phyloP scores from a whole-genome alignment of 768 basidiomycete genomes.

The Termitomyces sp. region DNA sequence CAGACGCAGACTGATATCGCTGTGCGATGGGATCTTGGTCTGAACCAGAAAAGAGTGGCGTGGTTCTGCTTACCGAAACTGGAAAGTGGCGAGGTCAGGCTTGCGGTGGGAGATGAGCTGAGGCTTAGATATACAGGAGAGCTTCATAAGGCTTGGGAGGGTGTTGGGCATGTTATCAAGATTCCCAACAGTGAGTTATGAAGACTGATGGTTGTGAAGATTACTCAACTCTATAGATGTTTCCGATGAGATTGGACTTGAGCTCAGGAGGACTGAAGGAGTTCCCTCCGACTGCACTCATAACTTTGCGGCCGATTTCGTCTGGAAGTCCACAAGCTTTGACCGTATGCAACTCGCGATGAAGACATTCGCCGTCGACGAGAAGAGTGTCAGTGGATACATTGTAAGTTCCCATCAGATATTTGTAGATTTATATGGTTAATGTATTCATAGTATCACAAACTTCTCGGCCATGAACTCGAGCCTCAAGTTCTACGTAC shows the following conservation, averaged over 20 bases:
- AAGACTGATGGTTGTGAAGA: no score
- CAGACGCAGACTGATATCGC: slow-evolving; percentile 98
- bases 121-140: slow-evolving; percentile 87
- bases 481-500: slow-evolving; percentile 90
- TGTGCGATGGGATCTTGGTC: slow-evolving; percentile 94
- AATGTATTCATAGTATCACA: slow-evolving; percentile 74
- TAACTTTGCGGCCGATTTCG: slow-evolving; percentile 97
- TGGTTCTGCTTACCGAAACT: slow-evolving; percentile 97
- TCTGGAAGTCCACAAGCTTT: slow-evolving; percentile 99
- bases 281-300: slow-evolving; percentile 93
- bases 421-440: neutral
- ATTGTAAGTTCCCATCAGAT: slow-evolving; percentile 59
- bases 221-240: slow-evolving; percentile 64
- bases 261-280: slow-evolving; percentile 86
- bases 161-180: slow-evolving; percentile 97
- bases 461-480: slow-evolving; percentile 95
- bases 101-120: slow-evolving; percentile 96
- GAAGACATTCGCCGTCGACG: slow-evolving; percentile 99
- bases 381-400: slow-evolving; percentile 98
- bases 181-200: slow-evolving; percentile 99
- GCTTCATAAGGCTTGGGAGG: slow-evolving; percentile 93
- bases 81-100: slow-evolving; percentile 95
- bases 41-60: slow-evolving; percentile 98
- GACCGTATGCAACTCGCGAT: slow-evolving; percentile 99
- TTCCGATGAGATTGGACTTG: slow-evolving; percentile 96